phyloP scores from a whole-genome alignment of 1,139 yeast species.

The Kurtzmaniella natalensis region DNA sequence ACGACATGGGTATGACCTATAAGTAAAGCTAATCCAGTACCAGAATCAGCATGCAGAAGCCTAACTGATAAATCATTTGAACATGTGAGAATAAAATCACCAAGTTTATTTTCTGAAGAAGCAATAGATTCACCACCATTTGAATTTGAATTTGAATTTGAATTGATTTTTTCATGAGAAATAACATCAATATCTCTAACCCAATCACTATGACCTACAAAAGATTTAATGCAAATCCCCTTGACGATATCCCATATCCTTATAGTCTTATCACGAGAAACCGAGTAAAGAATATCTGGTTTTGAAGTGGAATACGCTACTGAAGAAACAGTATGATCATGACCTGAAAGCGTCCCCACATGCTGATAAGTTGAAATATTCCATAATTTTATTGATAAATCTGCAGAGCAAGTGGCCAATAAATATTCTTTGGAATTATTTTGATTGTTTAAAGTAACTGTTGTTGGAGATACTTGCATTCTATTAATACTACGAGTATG shows the following conservation, averaged over 20 bases:
- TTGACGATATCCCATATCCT: slow-evolving; percentile 72
- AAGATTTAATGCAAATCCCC: slow-evolving; percentile 65
- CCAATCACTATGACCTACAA: slow-evolving; percentile 88
- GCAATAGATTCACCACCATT: background rate
- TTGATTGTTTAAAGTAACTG: slow-evolving; percentile 22
- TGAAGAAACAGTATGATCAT: slow-evolving; percentile 80
- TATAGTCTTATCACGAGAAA: slow-evolving; percentile 72
- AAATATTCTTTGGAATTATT: slow-evolving; percentile 13
- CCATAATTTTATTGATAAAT: slow-evolving; percentile 71
- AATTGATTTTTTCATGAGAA: background rate
- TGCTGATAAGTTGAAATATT: slow-evolving; percentile 52
- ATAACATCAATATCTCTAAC: slow-evolving; percentile 58
- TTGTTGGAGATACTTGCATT: slow-evolving; percentile 47
- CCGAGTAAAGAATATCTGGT: slow-evolving; percentile 52
- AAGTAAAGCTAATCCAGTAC: slow-evolving; percentile 64
- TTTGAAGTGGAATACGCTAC: slow-evolving; percentile 45
- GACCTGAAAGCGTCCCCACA: slow-evolving; percentile 73
- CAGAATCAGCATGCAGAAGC: slow-evolving; percentile 58
- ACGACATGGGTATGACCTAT: slow-evolving; percentile 83
- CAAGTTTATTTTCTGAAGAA: slow-evolving; percentile 21
- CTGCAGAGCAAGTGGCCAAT: slow-evolving; percentile 67
- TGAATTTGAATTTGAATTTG: background rate
- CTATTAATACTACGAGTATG: slow-evolving; percentile 71
- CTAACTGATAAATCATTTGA: slow-evolving; percentile 80
- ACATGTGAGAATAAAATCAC: slow-evolving; percentile 66